Base-by-base conservation (phyloP, 1,284 basidiomycete species). In the Fomitopsis betulina region DNA sequence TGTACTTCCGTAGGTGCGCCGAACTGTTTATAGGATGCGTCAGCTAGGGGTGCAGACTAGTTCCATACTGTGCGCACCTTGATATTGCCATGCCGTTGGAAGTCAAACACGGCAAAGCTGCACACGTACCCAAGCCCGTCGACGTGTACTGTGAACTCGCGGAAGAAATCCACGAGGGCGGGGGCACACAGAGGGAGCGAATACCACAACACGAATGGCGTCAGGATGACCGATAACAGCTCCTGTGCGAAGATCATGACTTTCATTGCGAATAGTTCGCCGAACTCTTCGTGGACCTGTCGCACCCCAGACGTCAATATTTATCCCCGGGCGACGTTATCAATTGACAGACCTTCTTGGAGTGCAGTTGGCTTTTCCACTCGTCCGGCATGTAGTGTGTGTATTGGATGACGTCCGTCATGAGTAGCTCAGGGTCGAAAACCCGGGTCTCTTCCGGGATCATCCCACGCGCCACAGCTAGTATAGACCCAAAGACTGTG, bases 71-170 rank as follows among this genome's bases (percentile, higher is more conserved):
- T 13, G 68, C 77, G 60, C 54, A 90, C 88, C 77, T 89, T 92
- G 68, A 91, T 81, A 70, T 94, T 94, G 0, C 93, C 92, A 64
- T 96, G 91, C 60, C 94, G 77, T 72, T 94, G 86, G 73, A 98
- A 98, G 72, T 98, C 95, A 70, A 99, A 99, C 57, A 97, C 96
- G 0, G 96, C 97, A 75, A 98, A 99, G 60, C 91, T 94, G 71
- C 97, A 99, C 9, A 99, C 93, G 68, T 97, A 96, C 10, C 97
- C 96, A 2, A 97, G 81, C 1, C 95, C 94, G 65, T 98, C 96
- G 33, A 99, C 91, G 72, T 98, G 96, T 0, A 99, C 89, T 0
- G 94, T 93, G 69, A 97, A 98, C 75, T 98, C 95, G 51, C 94
- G 84, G 81, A 98, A 97, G 70, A 98, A 97, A 70, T 98, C 96